These are phyloP conservation scores for Amborella trichopoda DNA, from an alignment of 164 flowering plant genomes.

Conservation along the genomic window DNA sequence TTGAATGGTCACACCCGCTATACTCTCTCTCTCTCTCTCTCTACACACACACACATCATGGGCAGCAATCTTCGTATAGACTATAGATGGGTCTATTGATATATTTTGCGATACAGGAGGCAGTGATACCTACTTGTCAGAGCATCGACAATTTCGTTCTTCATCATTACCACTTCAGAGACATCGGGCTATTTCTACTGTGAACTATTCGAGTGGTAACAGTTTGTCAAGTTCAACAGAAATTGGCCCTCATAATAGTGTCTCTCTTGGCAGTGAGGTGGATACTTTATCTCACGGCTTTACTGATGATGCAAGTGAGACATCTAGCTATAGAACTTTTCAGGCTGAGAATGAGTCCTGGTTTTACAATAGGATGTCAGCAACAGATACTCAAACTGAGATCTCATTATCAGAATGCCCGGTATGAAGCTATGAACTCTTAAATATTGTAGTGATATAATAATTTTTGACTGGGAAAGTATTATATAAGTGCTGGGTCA, in stretches of 20 bases:
- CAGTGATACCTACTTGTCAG: constrained; percentile 26
- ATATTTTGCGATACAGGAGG: constrained; percentile 3
- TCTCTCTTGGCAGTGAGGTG: constrained; percentile 15
- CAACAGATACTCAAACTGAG: constrained; percentile 17
- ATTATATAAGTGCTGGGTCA: not conserved
- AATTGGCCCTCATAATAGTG: constrained; percentile 12
- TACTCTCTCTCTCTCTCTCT: not conserved
- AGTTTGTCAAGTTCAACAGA: constrained; percentile 16
- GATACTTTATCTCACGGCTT: constrained; percentile 14
- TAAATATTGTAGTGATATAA: not conserved
- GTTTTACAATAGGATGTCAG: constrained; percentile 34
- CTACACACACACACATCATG: not conserved
- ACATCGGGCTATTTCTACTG: constrained; percentile 39
- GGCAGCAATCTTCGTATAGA: not conserved
- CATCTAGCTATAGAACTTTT: constrained; percentile 29
- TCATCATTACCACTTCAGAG: constrained; percentile 37
- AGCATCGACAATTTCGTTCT: constrained; percentile 22
- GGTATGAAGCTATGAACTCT: constrained; percentile 19
- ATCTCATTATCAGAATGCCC: constrained; percentile 22
- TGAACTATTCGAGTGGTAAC: constrained; percentile 26
- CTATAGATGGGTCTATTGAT: not conserved
- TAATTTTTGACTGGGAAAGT: not conserved
- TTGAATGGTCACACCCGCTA: no score
- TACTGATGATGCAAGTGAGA: constrained; percentile 5
- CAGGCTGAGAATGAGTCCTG: constrained; percentile 19